phyloP scores from a whole-genome alignment of 1,284 basidiomycete species.

The Rhodofomes roseus region DNA sequence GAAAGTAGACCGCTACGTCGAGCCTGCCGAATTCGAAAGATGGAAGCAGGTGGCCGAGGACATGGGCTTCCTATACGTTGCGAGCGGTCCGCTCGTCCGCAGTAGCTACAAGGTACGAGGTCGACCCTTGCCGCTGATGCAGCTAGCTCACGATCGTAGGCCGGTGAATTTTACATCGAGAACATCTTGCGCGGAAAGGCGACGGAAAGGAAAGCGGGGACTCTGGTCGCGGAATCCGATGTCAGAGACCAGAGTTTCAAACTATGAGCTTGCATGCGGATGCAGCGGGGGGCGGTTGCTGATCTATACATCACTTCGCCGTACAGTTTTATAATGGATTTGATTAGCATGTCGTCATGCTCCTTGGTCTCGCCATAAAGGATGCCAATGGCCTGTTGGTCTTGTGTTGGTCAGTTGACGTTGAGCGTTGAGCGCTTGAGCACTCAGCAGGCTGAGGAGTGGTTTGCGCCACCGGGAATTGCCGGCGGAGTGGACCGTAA shows the following conservation, averaged over 20 bases:
- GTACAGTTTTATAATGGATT: not conserved
- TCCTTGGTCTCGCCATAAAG: not conserved
- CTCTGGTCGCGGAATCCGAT: constrained; percentile 24
- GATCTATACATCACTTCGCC: too few species aligned
- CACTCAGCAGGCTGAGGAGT: too few species aligned
- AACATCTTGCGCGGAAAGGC: constrained; percentile 74
- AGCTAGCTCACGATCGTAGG: constrained; percentile 40
- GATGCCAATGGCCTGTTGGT: too few species aligned
- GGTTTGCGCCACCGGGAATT: not conserved
- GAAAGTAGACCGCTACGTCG: constrained; percentile 97
- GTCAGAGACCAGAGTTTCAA: not conserved
- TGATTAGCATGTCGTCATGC: not conserved
- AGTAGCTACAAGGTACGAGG: constrained; percentile 89
- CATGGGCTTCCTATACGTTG: constrained; percentile 97
- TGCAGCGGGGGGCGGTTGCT: too few species aligned
- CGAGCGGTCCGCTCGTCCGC: constrained; percentile 92
- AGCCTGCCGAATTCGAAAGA: constrained; percentile 87
- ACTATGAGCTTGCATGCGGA: not conserved
- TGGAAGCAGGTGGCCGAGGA: constrained; percentile 91
- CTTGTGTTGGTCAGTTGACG: too few species aligned
- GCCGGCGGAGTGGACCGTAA: constrained; percentile 19
- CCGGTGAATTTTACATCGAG: constrained; percentile 90
- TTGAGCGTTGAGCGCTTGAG: too few species aligned
- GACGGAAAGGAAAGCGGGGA: constrained; percentile 37
- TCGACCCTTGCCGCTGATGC: not conserved